These are phyloP conservation scores for Hansenula lynferdii DNA, from an alignment of 1,139 yeast species.

Conservation along the genomic window DNA sequence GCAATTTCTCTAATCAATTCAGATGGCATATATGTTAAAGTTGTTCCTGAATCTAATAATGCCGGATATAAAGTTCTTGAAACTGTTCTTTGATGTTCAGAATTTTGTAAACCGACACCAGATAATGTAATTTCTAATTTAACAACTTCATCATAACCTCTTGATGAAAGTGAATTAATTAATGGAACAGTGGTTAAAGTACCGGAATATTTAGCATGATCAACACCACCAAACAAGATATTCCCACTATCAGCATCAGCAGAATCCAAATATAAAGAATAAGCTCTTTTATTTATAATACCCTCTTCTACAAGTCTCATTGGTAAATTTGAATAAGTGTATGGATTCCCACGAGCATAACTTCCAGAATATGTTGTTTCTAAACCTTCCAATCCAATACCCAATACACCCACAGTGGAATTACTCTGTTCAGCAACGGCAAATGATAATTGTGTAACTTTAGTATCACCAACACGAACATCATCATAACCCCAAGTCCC, in stretches of 20 bases:
- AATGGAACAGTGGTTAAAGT: slow-evolving; percentile 40
- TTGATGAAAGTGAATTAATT: slow-evolving; percentile 27
- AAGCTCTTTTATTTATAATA: slow-evolving; percentile 42
- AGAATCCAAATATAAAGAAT: slow-evolving; percentile 46
- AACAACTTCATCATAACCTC: slow-evolving; percentile 25
- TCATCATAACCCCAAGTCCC: slow-evolving; percentile 67
- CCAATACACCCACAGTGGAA: slow-evolving; percentile 56
- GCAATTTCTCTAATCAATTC: slow-evolving; percentile 36
- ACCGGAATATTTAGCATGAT: slow-evolving; percentile 46
- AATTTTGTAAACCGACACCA: slow-evolving; percentile 28
- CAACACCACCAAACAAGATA: slow-evolving; percentile 56
- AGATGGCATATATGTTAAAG: slow-evolving; percentile 49
- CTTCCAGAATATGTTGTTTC: slow-evolving; percentile 38
- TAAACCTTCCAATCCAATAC: slow-evolving; percentile 53
- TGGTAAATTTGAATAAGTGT: slow-evolving; percentile 53
- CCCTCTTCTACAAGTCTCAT: slow-evolving; percentile 48
- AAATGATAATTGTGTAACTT: slow-evolving; percentile 36
- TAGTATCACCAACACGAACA: slow-evolving; percentile 37
- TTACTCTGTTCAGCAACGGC: slow-evolving; percentile 57
- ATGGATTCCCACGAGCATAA: slow-evolving; percentile 8
- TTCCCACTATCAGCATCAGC: slow-evolving; percentile 37
- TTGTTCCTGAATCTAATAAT: slow-evolving; percentile 65
- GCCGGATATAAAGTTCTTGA: slow-evolving; percentile 33
- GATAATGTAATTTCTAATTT: slow-evolving; percentile 44
- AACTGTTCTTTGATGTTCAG: slow-evolving; percentile 25